A percentile compares a stretch with the other conserved stretches of the same genome.
Evolutionary conservation across 75 land plant genomes (phyloP).

Genomic region (Pinus taeda): DNA sequence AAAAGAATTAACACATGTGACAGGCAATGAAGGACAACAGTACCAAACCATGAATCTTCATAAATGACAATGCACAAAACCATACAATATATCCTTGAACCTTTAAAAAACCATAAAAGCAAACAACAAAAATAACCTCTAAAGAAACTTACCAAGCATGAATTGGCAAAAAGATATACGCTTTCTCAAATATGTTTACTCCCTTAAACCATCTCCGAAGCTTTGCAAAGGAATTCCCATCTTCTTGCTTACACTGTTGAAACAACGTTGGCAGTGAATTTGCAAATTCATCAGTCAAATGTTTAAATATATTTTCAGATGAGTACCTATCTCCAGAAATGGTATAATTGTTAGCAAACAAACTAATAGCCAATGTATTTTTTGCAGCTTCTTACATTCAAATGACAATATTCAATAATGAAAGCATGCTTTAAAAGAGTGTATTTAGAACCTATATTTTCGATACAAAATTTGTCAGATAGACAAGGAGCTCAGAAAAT

Average conservation of each 20-base stretch:
- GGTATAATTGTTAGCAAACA: not conserved
- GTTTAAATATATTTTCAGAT: not conserved
- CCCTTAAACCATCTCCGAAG: constrained; percentile 95
- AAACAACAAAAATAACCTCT: not conserved
- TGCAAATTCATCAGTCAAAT: not conserved
- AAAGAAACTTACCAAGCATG: constrained; percentile 66
- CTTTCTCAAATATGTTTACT: constrained; percentile 83
- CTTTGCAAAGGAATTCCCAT: constrained; percentile 44
- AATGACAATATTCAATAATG: not conserved
- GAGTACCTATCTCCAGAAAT: not conserved
- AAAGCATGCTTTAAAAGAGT: too few relatives aligned
- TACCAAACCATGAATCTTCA: too few relatives aligned
- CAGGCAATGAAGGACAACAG: too few relatives aligned
- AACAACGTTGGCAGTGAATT: not conserved
- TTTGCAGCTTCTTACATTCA: not conserved
- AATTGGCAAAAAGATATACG: constrained; percentile 80
- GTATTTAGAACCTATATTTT: too few relatives aligned
- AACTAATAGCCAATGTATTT: not conserved
- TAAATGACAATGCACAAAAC: not conserved
- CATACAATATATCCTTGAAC: not conserved
- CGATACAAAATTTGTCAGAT: too few relatives aligned
- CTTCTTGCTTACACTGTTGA: constrained; percentile 20
- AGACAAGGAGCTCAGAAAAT: too few relatives aligned
- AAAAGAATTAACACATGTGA: too few relatives aligned
- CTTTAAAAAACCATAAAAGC: not conserved